Percentiles rank a stretch among this genome's conserved stretches.
Evolutionary conservation across 305 asterid genomes (phyloP).

Genomic region (Fraxinus latifolia): DNA sequence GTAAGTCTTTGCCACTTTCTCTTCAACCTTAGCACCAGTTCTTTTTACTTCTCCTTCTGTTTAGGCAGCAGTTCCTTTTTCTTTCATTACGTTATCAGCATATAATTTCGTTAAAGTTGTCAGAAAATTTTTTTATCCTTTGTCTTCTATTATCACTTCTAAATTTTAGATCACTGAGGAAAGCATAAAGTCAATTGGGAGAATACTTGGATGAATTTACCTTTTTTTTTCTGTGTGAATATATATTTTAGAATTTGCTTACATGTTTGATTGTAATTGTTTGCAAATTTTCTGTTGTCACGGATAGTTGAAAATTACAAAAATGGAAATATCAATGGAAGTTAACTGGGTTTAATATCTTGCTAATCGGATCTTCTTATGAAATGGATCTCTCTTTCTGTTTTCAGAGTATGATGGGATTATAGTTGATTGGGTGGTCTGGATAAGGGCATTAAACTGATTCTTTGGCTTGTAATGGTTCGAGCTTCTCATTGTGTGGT

Average conservation of each 20-base stretch:
- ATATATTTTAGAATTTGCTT: background rate
- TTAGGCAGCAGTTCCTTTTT: background rate
- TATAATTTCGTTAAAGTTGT: background rate
- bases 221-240: background rate
- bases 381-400: background rate
- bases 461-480: background rate
- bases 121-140: background rate
- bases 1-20: slow-evolving; percentile 41
- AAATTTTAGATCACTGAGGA: background rate
- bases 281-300: background rate
- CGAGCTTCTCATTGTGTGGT: background rate
- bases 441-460: background rate
- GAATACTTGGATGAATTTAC: background rate
- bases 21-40: background rate
- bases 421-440: background rate
- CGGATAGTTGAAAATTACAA: background rate
- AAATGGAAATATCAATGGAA: background rate
- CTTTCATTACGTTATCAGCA: background rate
- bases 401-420: background rate
- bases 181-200: background rate
- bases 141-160: background rate
- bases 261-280: background rate
- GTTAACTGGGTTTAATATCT: background rate
- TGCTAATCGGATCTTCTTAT: background rate
- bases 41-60: background rate